phyloP scores from a whole-genome alignment of 352 stramenopile species.

The Pythium sukuiense region DNA sequence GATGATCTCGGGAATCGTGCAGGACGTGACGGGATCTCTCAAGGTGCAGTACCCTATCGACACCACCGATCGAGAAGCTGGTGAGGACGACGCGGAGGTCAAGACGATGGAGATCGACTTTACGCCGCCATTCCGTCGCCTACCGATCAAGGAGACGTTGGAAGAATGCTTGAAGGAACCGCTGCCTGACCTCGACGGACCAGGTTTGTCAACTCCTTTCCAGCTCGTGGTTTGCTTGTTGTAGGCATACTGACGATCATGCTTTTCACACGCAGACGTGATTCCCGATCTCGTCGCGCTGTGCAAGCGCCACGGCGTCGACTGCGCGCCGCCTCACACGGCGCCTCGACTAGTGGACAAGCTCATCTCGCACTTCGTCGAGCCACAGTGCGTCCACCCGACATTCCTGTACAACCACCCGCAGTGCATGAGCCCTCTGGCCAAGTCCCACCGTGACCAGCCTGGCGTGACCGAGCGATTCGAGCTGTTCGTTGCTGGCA shows the following conservation, averaged over 20 bases:
- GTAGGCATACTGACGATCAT: not conserved
- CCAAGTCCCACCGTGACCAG: conserved; percentile 93
- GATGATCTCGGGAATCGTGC: conserved; percentile 95
- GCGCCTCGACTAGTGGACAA: conserved; percentile 96
- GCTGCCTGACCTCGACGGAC: conserved; percentile 65
- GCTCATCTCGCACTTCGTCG: conserved; percentile 97
- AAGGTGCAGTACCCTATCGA: conserved; percentile 94
- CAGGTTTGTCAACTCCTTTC: conserved; percentile 32
- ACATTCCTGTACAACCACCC: conserved; percentile 99
- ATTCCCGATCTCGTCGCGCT: conserved; percentile 81
- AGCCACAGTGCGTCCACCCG: conserved; percentile 91
- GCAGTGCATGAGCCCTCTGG: conserved; percentile 96
- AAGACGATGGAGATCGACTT: conserved; percentile 96
- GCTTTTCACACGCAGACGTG: conserved; percentile 34
- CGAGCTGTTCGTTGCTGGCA: conserved; percentile 96
- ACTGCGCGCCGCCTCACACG: conserved; percentile 93
- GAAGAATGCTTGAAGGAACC: conserved; percentile 86
- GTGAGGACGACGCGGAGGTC: conserved; percentile 10
- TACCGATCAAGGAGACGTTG: conserved; percentile 96
- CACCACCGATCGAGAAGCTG: conserved; percentile 6
- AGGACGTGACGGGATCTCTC: conserved; percentile 95
- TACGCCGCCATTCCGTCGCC: conserved; percentile 96
- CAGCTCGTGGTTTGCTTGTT: not conserved
- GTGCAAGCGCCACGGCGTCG: conserved; percentile 86
- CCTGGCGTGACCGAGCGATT: conserved; percentile 96